Evolutionary conservation across 495 filamentous ascomycete species (phyloP), one percentile per base, ranked within the genome.

Genomic region (Thermothielavioides terrestris): DNA sequence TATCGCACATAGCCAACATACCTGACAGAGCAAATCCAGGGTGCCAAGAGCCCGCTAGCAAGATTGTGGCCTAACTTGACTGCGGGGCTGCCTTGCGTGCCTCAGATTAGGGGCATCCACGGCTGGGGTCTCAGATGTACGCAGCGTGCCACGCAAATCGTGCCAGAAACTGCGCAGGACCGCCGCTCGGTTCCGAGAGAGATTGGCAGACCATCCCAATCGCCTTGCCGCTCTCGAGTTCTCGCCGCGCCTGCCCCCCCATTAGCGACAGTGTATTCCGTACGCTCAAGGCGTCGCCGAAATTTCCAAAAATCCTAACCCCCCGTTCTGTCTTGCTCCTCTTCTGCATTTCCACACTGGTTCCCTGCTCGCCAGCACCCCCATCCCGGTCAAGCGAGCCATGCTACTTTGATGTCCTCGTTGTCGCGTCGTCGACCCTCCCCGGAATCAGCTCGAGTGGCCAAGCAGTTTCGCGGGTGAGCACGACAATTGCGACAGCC

Each of bases 301-400:
- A 66, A 66, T 57, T 59, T 61, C 57, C 32, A 48, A 59, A 62
- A 67, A 59, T 53, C 60, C 63, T 63, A 69, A 66, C 59, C 67
- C 59, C 54, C 55, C 54, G 46, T 55, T 45, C 32, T 43, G 47
- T 49, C 45, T 49, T 62, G 42, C 40, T 57, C 52, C 53, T 59
- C 49, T 50, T 38, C 54, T 39, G 52, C 60, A n/a, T n/a, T 56
- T 42, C 50, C 55, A 40, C 57, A 54, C 54, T 57, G 50, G 50
- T 59, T 46, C 54, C 66, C 60, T 58, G 55, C 54, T 53, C 43
- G 46, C 45, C 49, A 38, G 39, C 40, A 44, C 17, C 43, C 54
- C 53, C 52, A 51, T 56, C 10, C 6, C 40, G 15, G 5, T n/a
- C 46, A 45, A 43, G 54, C 60, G 61, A 64, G 60, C 58, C 60